Evolutionary conservation across 2,329 filamentous ascomycete genomes (phyloP).

Genomic region (Thelonectria discophora): DNA sequence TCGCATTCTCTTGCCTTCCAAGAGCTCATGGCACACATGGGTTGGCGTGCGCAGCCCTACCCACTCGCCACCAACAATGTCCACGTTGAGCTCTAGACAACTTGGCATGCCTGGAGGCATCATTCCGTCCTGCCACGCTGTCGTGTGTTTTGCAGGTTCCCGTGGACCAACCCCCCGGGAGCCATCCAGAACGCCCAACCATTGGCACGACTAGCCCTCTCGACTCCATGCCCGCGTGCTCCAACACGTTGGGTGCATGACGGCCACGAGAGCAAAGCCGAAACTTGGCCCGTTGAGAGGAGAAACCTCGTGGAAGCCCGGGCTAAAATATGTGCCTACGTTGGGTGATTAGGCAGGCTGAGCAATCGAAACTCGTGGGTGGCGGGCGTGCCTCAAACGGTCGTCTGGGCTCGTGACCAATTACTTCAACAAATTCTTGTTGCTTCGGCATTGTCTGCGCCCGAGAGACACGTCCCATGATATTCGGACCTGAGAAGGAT

Average conservation of each 20-base stretch:
- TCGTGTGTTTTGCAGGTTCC: neutral
- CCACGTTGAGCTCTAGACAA: neutral
- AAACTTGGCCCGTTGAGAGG: neutral
- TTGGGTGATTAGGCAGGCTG: neutral
- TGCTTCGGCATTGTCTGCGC: neutral
- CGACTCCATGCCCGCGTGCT: too few species aligned
- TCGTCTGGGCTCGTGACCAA: neutral
- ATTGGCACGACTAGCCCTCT: neutral
- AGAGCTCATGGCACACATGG: neutral
- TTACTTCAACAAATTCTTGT: neutral
- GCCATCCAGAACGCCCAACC: neutral
- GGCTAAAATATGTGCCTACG: neutral
- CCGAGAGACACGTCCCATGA: neutral
- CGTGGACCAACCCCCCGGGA: neutral
- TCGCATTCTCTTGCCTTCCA: neutral
- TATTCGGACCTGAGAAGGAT: neutral
- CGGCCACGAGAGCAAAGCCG: neutral
- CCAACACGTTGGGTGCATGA: neutral
- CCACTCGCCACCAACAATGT: neutral
- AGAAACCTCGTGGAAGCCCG: neutral
- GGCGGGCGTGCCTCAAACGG: neutral
- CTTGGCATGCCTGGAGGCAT: neutral
- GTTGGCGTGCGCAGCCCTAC: neutral
- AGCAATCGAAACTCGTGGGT: neutral
- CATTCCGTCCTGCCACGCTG: neutral